Conservation (phyloP, 257 asterid genomes). For the Solanum dulcamara region DNA sequence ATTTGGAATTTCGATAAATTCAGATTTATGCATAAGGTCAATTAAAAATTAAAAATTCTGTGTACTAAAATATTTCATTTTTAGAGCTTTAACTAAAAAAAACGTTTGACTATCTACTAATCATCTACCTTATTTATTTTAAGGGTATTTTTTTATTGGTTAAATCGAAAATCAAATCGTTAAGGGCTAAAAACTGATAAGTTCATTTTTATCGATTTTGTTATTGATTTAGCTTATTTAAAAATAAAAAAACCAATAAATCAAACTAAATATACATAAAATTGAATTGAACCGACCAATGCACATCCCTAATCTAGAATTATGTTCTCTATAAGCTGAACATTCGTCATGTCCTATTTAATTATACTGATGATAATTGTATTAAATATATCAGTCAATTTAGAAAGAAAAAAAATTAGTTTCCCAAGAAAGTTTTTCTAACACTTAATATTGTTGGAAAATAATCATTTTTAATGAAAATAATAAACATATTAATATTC, state of each 20-base stretch:
- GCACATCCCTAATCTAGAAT: neutral
- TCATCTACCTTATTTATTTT: no score
- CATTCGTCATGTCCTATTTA: neutral
- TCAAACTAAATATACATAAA: no score
- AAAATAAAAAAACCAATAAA: no score
- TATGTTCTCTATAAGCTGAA: neutral
- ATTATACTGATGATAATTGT: neutral
- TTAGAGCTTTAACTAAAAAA: no score
- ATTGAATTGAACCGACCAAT: no score
- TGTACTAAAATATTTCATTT: no score
- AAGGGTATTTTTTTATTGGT: no score
- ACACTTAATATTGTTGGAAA: neutral
- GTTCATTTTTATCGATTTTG: no score
- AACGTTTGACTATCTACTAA: neutral
- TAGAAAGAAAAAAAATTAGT: neutral
- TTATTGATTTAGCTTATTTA: no score
- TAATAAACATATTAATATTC: neutral
- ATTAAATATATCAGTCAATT: neutral
- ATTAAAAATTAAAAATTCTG: neutral
- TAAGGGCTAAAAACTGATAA: no score
- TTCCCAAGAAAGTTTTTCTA: neutral
- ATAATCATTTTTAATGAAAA: neutral
- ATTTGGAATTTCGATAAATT: neutral
- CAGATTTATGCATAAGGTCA: neutral
- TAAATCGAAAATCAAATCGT: no score